These are phyloP conservation scores for Penicillium sp. DNA, from an alignment of 2,329 filamentous ascomycete genomes.

Conservation along the genomic window DNA sequence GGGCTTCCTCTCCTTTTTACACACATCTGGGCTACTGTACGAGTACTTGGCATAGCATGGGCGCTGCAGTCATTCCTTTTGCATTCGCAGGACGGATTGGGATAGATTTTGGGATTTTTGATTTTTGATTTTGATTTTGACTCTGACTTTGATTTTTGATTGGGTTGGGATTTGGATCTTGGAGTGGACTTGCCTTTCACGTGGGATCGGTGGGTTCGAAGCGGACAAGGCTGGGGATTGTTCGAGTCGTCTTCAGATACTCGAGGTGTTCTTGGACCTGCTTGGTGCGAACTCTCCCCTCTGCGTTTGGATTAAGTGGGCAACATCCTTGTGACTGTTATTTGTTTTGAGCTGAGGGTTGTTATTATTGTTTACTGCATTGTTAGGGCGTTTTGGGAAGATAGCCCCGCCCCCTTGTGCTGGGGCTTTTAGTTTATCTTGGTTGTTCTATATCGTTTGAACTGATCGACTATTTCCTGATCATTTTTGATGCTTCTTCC, in stretches of 20 bases:
- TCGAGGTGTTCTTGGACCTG: not conserved
- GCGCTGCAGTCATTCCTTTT: constrained; percentile 43
- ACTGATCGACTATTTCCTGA: constrained; percentile 3
- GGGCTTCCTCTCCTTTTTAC: constrained; percentile 35
- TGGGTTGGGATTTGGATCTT: constrained; percentile 13
- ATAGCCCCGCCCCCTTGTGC: constrained; percentile 4
- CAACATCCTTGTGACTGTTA: constrained; percentile 12
- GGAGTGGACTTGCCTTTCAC: constrained; percentile 7
- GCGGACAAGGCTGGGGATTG: not conserved
- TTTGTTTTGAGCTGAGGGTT: constrained; percentile 25
- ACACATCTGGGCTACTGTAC: constrained; percentile 35
- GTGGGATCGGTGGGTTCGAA: not conserved
- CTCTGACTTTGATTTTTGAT: not conserved
- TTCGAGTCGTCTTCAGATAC: not conserved
- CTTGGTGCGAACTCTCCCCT: not conserved
- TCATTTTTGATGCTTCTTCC: not conserved
- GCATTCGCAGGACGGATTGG: constrained; percentile 35
- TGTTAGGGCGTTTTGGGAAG: constrained; percentile 31
- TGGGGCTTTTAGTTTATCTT: constrained; percentile 9
- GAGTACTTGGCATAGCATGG: constrained; percentile 40
- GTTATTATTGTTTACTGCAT: constrained; percentile 28
- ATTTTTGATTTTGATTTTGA: not conserved
- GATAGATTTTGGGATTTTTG: constrained; percentile 24
- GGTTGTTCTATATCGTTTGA: constrained; percentile 8
- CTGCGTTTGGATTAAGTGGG: constrained; percentile 17